Evolutionary conservation across 2,329 filamentous ascomycete species (phyloP).

Genomic region (Nemania sp.): DNA sequence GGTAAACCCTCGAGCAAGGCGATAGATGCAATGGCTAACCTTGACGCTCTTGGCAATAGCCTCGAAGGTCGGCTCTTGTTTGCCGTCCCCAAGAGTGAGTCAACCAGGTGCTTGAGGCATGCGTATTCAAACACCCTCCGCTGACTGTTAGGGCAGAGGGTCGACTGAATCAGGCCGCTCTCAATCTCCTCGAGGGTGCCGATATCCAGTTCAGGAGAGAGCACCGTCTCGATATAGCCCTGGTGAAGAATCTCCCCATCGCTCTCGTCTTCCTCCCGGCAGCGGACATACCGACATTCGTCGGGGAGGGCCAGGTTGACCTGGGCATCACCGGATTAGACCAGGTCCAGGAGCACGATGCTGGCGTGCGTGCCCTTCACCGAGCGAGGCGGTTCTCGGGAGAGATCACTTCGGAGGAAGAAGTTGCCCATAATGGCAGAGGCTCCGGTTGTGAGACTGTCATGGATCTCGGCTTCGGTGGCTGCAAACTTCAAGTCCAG

Average conservation of each 20-base stretch:
- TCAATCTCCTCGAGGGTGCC: slow-evolving; percentile 89
- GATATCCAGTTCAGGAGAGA: slow-evolving; percentile 97
- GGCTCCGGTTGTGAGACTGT: slow-evolving; percentile 77
- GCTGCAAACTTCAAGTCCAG: slow-evolving; percentile 94
- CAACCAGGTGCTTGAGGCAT: neutral
- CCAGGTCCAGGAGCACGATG: slow-evolving; percentile 89
- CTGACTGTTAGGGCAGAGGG: slow-evolving; percentile 67
- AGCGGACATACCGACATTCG: slow-evolving; percentile 95
- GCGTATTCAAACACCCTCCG: slow-evolving; percentile 27
- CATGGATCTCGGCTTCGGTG: slow-evolving; percentile 87
- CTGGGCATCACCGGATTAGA: slow-evolving; percentile 94
- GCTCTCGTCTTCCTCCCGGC: slow-evolving; percentile 96
- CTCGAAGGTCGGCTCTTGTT: slow-evolving; percentile 92
- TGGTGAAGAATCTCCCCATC: slow-evolving; percentile 95
- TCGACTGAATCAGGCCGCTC: slow-evolving; percentile 81
- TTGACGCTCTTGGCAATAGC: slow-evolving; percentile 52
- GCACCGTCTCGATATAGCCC: slow-evolving; percentile 92
- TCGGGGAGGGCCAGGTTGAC: slow-evolving; percentile 91
- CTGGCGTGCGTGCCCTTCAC: slow-evolving; percentile 56
- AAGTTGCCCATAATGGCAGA: slow-evolving; percentile 49
- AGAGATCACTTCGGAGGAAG: slow-evolving; percentile 47
- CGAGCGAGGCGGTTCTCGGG: slow-evolving; percentile 55
- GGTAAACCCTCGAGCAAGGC: neutral
- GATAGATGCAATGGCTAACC: slow-evolving; percentile 41
- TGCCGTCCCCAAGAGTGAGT: slow-evolving; percentile 96